Evolutionary conservation across 371 early-diverging fungal genomes (phyloP), one percentile per base, ranked within the genome.

Genomic region (Rhizomucor miehei): DNA sequence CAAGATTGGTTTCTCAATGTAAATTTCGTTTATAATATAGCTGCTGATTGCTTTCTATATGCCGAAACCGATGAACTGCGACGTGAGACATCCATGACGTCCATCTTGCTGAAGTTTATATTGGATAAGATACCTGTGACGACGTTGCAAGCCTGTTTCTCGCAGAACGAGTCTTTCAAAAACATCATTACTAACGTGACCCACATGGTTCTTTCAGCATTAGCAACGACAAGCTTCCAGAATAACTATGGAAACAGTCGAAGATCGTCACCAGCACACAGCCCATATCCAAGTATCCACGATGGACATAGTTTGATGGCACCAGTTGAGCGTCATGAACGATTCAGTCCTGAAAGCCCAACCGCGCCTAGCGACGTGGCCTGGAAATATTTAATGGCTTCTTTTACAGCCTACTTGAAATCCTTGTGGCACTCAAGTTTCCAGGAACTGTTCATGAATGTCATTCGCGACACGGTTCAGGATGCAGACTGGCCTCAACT

Each of bases 401-500:
- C 59, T 12, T n/a, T 51, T 10, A 25, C 43, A 44, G 23, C 44
- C 0, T 79, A 74, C 19, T 52, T 80, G 24, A 59, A 67, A 35
- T 62, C 59, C 3, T 66, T 75, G 29, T 83, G 81, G 81, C 59
- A 65, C 9, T 44, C 54, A 1, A 77, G 75, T 0, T 69, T 66
- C 19, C 71, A 65, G 9, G 62, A 64, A 10, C 43, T 57, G 0
- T 66, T 83, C 0, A 41, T 69, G 3, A 39, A 53, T 0, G 68
- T 65, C 13, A 52, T 67, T n/a, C 56, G 54, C 20, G 59, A 60
- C 3, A 66, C 69, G 57, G 48, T 63, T 9, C 62, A 70, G 19
- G 70, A 72, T 41, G 45, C 58, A 1, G 47, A 44, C 4, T 60
- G 65, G 19, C 62, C 67, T 16, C 43, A 65, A 2, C 12, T 56